These are phyloP conservation scores for Erysimum cheiri DNA, from an alignment of 441 rosid species.

Conservation along the genomic window DNA sequence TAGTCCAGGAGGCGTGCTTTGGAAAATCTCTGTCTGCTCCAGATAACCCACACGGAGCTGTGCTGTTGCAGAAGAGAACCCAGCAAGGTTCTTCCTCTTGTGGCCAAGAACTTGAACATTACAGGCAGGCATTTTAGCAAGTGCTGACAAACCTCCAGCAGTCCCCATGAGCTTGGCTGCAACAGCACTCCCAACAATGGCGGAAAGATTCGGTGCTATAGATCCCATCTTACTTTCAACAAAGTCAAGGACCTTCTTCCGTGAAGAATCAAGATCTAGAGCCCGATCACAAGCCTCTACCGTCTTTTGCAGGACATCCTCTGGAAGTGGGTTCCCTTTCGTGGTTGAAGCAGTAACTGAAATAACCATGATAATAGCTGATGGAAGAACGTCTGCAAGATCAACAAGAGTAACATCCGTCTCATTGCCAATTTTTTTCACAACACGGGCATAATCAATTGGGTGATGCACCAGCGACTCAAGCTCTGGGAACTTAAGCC, in stretches of 20 bases:
- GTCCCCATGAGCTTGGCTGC: constrained; percentile 97
- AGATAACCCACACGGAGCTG: constrained; percentile 86
- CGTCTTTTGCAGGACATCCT: constrained; percentile 79
- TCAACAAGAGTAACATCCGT: constrained; percentile 85
- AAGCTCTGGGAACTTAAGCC: constrained; percentile 86
- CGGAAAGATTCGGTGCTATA: constrained; percentile 89
- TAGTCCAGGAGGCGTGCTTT: constrained; percentile 78
- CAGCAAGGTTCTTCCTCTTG: constrained; percentile 92
- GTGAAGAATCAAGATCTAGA: constrained; percentile 71
- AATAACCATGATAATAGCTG: constrained; percentile 88
- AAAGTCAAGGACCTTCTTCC: constrained; percentile 92
- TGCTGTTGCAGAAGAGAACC: constrained; percentile 89
- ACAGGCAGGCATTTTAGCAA: constrained; percentile 96
- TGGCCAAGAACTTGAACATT: constrained; percentile 93
- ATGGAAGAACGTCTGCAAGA: constrained; percentile 79
- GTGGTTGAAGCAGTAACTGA: constrained; percentile 93
- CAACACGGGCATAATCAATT: constrained; percentile 90
- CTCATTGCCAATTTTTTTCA: constrained; percentile 86
- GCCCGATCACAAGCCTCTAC: constrained; percentile 90
- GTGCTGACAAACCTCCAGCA: constrained; percentile 88
- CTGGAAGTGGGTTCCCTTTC: constrained; percentile 86
- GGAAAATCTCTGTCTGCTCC: constrained; percentile 91
- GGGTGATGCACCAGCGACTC: constrained; percentile 89
- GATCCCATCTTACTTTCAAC: constrained; percentile 95
- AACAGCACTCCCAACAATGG: constrained; percentile 94